Evolutionary conservation across 1,284 basidiomycete genomes (phyloP).

Genomic region (Heliocybe sulcata): DNA sequence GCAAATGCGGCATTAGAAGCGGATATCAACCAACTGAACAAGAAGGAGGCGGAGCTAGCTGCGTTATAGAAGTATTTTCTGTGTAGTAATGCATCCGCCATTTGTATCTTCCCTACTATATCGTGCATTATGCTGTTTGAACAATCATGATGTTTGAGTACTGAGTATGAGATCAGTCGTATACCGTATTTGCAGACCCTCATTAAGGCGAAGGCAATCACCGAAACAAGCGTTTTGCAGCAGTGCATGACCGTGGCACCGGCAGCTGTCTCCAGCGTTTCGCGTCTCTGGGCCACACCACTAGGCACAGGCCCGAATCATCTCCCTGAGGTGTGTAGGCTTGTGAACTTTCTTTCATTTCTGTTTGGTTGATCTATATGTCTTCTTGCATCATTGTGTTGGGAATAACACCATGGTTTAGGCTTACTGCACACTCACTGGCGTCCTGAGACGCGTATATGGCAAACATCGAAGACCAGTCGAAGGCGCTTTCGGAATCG

Average conservation of each 20-base stretch:
- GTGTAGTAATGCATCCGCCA: not conserved
- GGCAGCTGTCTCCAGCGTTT: not conserved
- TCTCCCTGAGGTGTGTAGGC: not conserved
- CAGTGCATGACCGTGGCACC: not conserved
- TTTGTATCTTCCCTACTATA: not conserved
- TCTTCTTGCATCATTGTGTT: not conserved
- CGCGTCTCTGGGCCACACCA: not conserved
- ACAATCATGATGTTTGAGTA: not conserved
- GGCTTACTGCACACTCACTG: constrained; percentile 7
- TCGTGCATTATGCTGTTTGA: not conserved
- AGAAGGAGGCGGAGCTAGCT: constrained; percentile 51
- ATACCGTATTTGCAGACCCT: too few relatives aligned
- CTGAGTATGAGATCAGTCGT: too few relatives aligned
- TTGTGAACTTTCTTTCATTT: not conserved
- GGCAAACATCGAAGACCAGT: constrained; percentile 52
- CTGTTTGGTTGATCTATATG: not conserved
- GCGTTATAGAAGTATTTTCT: constrained; percentile 22
- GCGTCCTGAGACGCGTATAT: constrained; percentile 75
- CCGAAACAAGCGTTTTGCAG: not conserved
- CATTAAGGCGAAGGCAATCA: not conserved
- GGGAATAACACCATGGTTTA: not conserved
- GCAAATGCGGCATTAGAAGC: constrained; percentile 81
- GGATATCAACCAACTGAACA: constrained; percentile 56
- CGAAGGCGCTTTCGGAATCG: constrained; percentile 33
- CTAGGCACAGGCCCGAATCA: not conserved